phyloP scores from a whole-genome alignment of 768 basidiomycete genomes.

The Termitomyces sp. region DNA sequence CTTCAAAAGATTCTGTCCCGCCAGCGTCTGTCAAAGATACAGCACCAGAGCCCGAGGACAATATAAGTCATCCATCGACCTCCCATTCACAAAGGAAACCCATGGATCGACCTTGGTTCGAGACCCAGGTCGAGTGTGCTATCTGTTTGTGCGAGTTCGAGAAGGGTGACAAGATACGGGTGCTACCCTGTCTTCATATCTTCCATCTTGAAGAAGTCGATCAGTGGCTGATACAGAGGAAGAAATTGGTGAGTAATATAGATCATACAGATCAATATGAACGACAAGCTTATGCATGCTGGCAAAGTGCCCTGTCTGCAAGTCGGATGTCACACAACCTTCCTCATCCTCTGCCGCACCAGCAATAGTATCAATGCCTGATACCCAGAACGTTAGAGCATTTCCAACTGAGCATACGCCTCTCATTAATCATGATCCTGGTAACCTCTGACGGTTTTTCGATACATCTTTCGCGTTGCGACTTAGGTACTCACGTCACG shows the following conservation, averaged over 20 bases:
- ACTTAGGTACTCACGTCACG: slow-evolving; percentile 1
- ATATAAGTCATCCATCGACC: slow-evolving; percentile 31
- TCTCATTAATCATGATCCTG: slow-evolving; percentile 22
- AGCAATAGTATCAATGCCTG: neutral
- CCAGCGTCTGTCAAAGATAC: slow-evolving; percentile 4
- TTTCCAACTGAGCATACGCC: slow-evolving; percentile 34
- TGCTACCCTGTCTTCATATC: slow-evolving; percentile 90
- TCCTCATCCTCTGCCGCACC: slow-evolving; percentile 5
- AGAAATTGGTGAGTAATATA: slow-evolving; percentile 73
- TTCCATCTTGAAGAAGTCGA: slow-evolving; percentile 92
- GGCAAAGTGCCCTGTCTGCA: slow-evolving; percentile 82
- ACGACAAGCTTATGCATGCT: neutral
- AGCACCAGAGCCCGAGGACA: slow-evolving; percentile 11
- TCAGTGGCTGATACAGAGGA: slow-evolving; percentile 86
- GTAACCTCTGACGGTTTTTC: slow-evolving; percentile 1
- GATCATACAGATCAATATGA: neutral
- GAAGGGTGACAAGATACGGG: slow-evolving; percentile 84
- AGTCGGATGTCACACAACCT: slow-evolving; percentile 83
- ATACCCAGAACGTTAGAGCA: slow-evolving; percentile 10
- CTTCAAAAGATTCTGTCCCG: too few relatives aligned
- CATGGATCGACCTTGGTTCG: slow-evolving; percentile 64
- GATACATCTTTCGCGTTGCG: slow-evolving; percentile 5
- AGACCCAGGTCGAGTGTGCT: slow-evolving; percentile 80
- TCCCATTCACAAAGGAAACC: slow-evolving; percentile 25
- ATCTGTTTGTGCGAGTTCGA: slow-evolving; percentile 88